A percentile compares a stretch with the other conserved stretches of the same genome.
Evolutionary conservation across 129 eudicot genomes (phyloP).

Genomic region (Glebionis coronaria): DNA sequence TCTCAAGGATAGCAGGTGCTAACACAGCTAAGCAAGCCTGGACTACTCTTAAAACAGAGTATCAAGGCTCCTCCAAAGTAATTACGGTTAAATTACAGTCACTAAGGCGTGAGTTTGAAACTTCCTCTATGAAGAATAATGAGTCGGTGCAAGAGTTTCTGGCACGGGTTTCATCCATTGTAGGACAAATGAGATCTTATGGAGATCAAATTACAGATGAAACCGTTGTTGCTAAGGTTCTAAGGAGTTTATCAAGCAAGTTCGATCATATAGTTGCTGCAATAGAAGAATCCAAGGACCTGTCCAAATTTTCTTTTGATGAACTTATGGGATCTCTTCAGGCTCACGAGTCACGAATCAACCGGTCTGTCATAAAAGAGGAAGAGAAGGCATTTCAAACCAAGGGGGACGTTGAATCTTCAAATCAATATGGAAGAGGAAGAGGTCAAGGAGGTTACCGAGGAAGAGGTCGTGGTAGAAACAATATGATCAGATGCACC

Average conservation of each 20-base stretch:
- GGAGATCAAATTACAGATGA: conserved; percentile 4
- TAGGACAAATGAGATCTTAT: background rate
- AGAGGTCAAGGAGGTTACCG: conserved; percentile 2
- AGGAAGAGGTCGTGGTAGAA: conserved; percentile 22
- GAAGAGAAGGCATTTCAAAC: background rate
- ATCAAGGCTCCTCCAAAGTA: background rate
- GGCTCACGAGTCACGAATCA: background rate
- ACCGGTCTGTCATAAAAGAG: background rate
- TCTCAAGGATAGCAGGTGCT: no score
- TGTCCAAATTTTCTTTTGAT: background rate
- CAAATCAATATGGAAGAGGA: conserved; percentile 4
- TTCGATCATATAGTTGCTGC: conserved; percentile 13
- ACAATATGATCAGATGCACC: background rate
- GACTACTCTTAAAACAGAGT: no score
- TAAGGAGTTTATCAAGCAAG: background rate
- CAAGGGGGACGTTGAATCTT: background rate
- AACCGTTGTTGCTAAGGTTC: background rate
- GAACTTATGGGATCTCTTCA: background rate
- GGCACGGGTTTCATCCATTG: background rate
- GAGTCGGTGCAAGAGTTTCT: conserved; percentile 7
- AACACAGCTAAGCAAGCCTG: no score
- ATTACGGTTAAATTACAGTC: background rate
- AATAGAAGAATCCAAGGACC: conserved; percentile 17
- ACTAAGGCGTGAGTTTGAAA: conserved; percentile 10
- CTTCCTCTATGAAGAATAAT: background rate